These are phyloP conservation scores for Thielaviopsis musarum DNA, from an alignment of 2,329 filamentous ascomycete species.

Conservation along the genomic window DNA sequence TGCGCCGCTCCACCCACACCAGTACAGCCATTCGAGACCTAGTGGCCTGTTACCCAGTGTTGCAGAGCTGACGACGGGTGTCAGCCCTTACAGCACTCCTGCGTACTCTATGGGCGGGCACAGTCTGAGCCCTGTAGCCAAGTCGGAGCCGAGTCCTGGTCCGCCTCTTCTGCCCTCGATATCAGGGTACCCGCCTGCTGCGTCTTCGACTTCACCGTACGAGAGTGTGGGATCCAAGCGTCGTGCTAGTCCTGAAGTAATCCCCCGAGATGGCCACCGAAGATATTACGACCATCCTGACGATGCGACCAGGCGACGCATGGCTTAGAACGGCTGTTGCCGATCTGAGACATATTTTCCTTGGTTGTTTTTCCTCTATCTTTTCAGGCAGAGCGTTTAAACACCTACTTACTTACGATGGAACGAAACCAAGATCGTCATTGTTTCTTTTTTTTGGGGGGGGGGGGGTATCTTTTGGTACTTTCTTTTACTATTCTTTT, in stretches of 20 bases:
- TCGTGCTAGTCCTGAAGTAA: slow-evolving; percentile 31
- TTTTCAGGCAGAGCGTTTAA: not conserved
- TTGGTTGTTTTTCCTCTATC: slow-evolving; percentile 1
- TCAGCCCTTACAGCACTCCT: slow-evolving; percentile 43
- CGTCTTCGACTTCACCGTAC: slow-evolving; percentile 14
- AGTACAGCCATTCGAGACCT: slow-evolving; percentile 19
- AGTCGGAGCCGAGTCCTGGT: slow-evolving; percentile 27
- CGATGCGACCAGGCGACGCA: slow-evolving; percentile 7
- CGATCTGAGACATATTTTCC: not conserved
- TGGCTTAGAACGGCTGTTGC: slow-evolving; percentile 5
- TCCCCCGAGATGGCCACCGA: slow-evolving; percentile 25
- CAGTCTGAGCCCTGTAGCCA: slow-evolving; percentile 20
- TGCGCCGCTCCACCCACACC: slow-evolving; percentile 12
- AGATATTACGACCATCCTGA: slow-evolving; percentile 11
- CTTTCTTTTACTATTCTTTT: not conserved
- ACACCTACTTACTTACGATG: not conserved
- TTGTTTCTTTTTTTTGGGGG: not conserved
- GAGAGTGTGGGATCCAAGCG: slow-evolving; percentile 33
- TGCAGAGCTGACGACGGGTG: slow-evolving; percentile 45
- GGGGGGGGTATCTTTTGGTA: not conserved
- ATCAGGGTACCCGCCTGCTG: slow-evolving; percentile 18
- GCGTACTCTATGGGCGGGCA: slow-evolving; percentile 28
- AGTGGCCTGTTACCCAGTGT: slow-evolving; percentile 39
- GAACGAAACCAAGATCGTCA: not conserved
- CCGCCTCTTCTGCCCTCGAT: slow-evolving; percentile 20